phyloP scores from a whole-genome alignment of 2,329 filamentous ascomycete genomes.

The Penicillium sp. region DNA sequence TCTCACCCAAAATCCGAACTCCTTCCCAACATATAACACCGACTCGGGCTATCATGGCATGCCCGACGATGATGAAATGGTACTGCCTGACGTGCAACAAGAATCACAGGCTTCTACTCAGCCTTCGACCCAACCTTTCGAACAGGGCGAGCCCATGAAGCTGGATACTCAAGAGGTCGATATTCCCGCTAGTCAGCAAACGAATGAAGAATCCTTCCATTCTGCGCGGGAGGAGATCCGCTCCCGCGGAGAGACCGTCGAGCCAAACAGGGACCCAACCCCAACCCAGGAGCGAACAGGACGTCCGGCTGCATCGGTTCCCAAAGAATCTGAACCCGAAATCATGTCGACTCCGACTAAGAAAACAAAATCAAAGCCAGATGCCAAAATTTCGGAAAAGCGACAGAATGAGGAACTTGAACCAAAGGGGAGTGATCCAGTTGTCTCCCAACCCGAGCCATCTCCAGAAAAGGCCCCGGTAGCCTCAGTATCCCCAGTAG shows the following conservation, averaged over 20 bases:
- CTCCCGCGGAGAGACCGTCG: conserved; percentile 37
- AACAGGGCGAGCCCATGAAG: conserved; percentile 27
- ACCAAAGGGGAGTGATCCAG: conserved; percentile 12
- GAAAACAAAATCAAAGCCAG: conserved; percentile 10
- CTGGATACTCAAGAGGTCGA: conserved; percentile 22
- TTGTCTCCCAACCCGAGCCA: conserved; percentile 9
- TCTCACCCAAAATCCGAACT: conserved; percentile 38
- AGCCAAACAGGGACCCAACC: conserved; percentile 37
- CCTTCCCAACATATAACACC: conserved; percentile 43
- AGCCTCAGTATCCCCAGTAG: conserved; percentile 6
- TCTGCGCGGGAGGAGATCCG: conserved; percentile 45
- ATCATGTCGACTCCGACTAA: background rate
- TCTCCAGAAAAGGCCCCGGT: conserved; percentile 21
- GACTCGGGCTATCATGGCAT: conserved; percentile 52
- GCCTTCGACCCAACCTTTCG: conserved; percentile 35
- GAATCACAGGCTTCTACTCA: conserved; percentile 37
- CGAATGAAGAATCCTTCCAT: conserved; percentile 49
- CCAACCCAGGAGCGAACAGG: conserved; percentile 20
- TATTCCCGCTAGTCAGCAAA: conserved; percentile 36
- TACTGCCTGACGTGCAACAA: conserved; percentile 33
- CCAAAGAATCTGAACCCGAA: conserved; percentile 8
- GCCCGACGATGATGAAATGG: conserved; percentile 43
- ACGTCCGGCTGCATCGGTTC: conserved; percentile 2
- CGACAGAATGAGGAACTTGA: conserved; percentile 7
- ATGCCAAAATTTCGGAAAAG: conserved; percentile 1